phyloP scores from a whole-genome alignment of 2,329 filamentous ascomycete species.

The Salinomyces thailandicus region DNA sequence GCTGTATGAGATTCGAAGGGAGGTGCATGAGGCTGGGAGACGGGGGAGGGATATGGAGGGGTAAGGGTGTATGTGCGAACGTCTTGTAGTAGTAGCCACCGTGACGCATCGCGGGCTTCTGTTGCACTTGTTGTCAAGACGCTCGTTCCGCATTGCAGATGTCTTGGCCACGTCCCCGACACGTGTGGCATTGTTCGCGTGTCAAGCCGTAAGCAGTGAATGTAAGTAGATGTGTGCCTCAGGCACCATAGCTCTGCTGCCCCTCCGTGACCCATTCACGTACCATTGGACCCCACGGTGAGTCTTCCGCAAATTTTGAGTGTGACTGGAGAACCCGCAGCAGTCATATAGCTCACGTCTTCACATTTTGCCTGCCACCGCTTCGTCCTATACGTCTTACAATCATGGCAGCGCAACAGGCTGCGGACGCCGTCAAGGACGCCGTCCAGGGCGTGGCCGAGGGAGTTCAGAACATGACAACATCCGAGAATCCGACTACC shows the following conservation, averaged over 20 bases:
- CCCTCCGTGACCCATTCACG: too few relatives aligned
- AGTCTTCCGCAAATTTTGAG: not conserved
- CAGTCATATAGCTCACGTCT: not conserved
- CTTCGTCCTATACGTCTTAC: not conserved
- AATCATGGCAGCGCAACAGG: conserved; percentile 25
- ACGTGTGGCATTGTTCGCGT: too few relatives aligned
- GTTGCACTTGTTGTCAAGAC: too few relatives aligned
- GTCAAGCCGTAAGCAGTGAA: too few relatives aligned
- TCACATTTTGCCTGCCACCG: not conserved
- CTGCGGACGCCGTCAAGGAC: conserved; percentile 29
- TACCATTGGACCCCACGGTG: not conserved
- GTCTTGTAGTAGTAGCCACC: too few relatives aligned
- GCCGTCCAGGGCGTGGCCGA: conserved; percentile 25
- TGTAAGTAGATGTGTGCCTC: too few relatives aligned
- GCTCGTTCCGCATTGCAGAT: too few relatives aligned
- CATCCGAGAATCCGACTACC: conserved; percentile 18
- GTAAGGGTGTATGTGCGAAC: too few relatives aligned
- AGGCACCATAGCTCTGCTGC: too few relatives aligned
- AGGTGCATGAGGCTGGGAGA: conserved; percentile 56
- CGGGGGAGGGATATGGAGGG: conserved; percentile 1
- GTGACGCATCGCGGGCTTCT: too few relatives aligned
- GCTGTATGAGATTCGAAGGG: conserved; percentile 66
- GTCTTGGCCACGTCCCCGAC: too few relatives aligned
- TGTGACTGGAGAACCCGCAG: not conserved
- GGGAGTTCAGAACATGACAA: conserved; percentile 25